phyloP scores from a whole-genome alignment of 768 basidiomycete genomes.

The Hericium rajendrae region DNA sequence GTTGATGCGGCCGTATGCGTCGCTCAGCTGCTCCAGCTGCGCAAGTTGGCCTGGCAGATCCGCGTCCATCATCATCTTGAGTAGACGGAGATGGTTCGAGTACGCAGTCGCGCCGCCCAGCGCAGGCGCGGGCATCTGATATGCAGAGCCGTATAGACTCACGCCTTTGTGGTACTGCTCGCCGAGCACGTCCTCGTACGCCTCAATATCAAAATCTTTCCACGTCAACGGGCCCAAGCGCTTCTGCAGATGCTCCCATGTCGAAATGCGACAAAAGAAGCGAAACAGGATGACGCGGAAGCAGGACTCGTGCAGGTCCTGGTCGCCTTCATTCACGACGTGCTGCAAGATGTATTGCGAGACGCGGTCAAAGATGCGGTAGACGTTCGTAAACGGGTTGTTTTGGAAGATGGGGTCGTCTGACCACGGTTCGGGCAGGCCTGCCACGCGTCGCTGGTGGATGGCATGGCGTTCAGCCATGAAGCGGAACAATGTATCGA shows the following conservation, averaged over 20 bases:
- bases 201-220: conserved; percentile 40
- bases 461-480: conserved; percentile 23
- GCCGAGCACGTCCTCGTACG: conserved; percentile 46
- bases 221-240: conserved; percentile 53
- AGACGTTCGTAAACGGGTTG: conserved; percentile 65
- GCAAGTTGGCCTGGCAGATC: conserved; percentile 40
- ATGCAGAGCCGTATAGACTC: conserved; percentile 60
- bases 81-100: conserved; percentile 54
- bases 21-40: conserved; percentile 44
- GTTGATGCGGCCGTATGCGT: conserved; percentile 46
- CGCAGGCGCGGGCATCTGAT: conserved; percentile 60
- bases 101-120: conserved; percentile 34
- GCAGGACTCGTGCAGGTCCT: conserved; percentile 47
- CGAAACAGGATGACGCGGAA: conserved; percentile 71
- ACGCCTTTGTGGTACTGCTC: conserved; percentile 27
- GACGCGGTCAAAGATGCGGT: conserved; percentile 60
- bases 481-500: conserved; percentile 23
- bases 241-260: conserved; percentile 52
- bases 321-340: conserved; percentile 61
- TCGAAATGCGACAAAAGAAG: conserved; percentile 59
- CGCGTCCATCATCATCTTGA: conserved; percentile 37
- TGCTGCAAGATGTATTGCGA: conserved; percentile 60
- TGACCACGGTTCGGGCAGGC: conserved; percentile 43
- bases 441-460: conserved; percentile 20
- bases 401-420: conserved; percentile 44